phyloP scores from a whole-genome alignment of 2,329 filamentous ascomycete species.

The Colletotrichum sp. region DNA sequence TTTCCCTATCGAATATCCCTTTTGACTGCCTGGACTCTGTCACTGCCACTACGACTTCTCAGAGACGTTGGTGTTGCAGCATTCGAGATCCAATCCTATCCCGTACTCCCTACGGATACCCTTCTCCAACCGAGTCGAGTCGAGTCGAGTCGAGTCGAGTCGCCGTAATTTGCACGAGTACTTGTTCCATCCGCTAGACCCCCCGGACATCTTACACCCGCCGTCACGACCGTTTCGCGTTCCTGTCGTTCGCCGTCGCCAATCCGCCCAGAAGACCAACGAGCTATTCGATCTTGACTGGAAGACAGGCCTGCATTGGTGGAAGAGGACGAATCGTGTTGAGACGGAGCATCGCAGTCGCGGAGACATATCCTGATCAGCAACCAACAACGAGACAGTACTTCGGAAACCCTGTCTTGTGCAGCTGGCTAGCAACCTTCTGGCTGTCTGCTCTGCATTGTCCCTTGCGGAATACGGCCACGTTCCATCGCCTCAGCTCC shows the following conservation, averaged over 20 bases:
- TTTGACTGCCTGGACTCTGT: background rate
- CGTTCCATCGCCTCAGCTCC: background rate
- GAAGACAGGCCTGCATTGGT: background rate
- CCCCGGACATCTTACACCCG: slow-evolving; percentile 1
- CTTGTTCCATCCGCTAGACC: background rate
- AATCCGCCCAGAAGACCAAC: background rate
- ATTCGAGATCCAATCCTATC: background rate
- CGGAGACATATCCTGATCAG: background rate
- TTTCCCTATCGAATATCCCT: background rate
- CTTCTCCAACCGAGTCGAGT: background rate
- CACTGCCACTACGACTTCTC: background rate
- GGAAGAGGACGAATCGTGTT: background rate
- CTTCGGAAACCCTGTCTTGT: slow-evolving; percentile 1
- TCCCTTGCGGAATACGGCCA: background rate
- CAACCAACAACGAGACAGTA: background rate
- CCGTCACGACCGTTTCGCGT: slow-evolving; percentile 1
- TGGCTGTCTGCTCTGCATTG: background rate
- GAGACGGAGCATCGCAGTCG: background rate
- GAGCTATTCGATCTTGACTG: background rate
- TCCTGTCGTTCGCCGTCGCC: background rate
- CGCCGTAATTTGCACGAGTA: background rate
- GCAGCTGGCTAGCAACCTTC: background rate
- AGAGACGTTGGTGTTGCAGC: background rate
- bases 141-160: background rate
- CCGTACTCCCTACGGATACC: background rate